Conservation (phyloP, 805 yeast genomes). For the Ogataea zsoltii region DNA sequence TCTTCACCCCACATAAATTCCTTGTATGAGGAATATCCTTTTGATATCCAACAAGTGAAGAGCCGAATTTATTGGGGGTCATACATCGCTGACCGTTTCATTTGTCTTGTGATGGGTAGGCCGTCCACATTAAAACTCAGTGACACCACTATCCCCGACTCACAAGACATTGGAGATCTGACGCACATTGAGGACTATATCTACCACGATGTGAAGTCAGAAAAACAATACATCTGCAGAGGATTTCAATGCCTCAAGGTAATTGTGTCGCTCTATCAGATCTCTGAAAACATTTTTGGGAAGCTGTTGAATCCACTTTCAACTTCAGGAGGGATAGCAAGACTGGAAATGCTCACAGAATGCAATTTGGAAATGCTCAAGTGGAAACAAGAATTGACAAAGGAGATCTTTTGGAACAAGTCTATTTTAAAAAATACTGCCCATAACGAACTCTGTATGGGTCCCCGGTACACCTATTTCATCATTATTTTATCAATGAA, state of each 20-base stretch:
- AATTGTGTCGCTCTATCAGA: constrained; percentile 43
- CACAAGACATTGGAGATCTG: constrained; percentile 58
- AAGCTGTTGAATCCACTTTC: constrained; percentile 34
- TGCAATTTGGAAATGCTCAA: constrained; percentile 51
- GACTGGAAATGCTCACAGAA: constrained; percentile 26
- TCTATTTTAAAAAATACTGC: constrained; percentile 42
- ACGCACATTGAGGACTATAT: constrained; percentile 58
- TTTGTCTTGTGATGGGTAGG: constrained; percentile 57
- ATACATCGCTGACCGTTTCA: constrained; percentile 62
- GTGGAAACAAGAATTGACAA: constrained; percentile 53
- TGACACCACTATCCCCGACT: constrained; percentile 59
- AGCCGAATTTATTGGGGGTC: constrained; percentile 67
- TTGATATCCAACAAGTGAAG: constrained; percentile 36
- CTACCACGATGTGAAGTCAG: constrained; percentile 31
- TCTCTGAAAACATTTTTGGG: constrained; percentile 45
- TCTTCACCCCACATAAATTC: not conserved
- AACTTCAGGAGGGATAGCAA: constrained; percentile 6
- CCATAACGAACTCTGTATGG: constrained; percentile 53
- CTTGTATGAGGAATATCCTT: constrained; percentile 32
- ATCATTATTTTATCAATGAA: constrained; percentile 55
- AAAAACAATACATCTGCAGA: constrained; percentile 27
- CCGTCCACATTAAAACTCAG: constrained; percentile 55
- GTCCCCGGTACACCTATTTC: constrained; percentile 57
- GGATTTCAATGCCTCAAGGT: constrained; percentile 44
- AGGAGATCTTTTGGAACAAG: constrained; percentile 51